Base-by-base conservation (phyloP, 1,284 basidiomycete species). In the Ceratobasidium sp. region DNA sequence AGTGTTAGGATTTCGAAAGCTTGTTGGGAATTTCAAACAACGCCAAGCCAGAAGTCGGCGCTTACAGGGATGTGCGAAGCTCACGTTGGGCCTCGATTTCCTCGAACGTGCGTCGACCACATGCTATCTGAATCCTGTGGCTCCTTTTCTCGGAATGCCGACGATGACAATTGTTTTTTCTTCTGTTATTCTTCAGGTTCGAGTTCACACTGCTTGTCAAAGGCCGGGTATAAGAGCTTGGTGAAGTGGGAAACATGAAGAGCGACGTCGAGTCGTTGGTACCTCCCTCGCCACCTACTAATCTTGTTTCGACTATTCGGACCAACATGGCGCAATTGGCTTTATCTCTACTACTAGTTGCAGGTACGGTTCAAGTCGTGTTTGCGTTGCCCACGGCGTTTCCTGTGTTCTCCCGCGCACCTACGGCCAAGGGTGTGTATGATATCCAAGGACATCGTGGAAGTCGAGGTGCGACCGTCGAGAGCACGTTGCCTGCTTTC, bases 401-500 rank as follows among this genome's bases (percentile, higher is more conserved):
- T 17, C 73, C 73, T 46, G 73, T 65, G 33, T 28, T 75, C 64
- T 77, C 75, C 12, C 65, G 65, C 42, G 57, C 75, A 20, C 48
- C 64, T 33, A 65, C 74, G 62, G n/a, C 23, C 40, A 59, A 46
- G 69, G 20, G 61, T 17, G 64, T 52, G 23, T 77, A 77, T 48
- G 75, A 77, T 38, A 75, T 83, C 40, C 82, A 94, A 91, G 93
- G 90, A n/a, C 93, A 95, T 83, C 88, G 93, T 74, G 93, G 93
- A 46, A 91, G 91, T 77, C 88, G 93, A 82, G 93, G 93, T 9
- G 91, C 92, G 81, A 89, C 89, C 0, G 87, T 92, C 50, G 93
- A 94, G 85, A 93, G 87, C 81, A 90, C 88, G 6, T 85, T 94
- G 52, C 91, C 91, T 1, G 89, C 90, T 78, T 94, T 94, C 83